Conservation (phyloP, 2,329 filamentous ascomycete species). For the Sporothrix sp. region DNA sequence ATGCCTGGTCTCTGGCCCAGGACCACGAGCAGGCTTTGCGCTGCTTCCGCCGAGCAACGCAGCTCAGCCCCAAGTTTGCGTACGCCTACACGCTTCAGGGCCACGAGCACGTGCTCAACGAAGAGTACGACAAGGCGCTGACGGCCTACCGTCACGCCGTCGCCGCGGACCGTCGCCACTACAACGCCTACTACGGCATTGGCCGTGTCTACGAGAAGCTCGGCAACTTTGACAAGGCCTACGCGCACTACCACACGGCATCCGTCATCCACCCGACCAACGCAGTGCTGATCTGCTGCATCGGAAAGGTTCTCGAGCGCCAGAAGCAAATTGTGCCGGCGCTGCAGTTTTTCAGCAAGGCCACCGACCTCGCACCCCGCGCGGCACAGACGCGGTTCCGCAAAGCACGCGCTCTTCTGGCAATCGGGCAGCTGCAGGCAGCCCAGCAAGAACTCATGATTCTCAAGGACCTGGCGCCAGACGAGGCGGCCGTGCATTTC, state of each 20-base stretch:
- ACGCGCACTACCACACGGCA: slow-evolving; percentile 82
- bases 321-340: slow-evolving; percentile 73
- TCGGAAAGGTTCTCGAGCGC: slow-evolving; percentile 82
- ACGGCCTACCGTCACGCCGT: slow-evolving; percentile 80
- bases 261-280: slow-evolving; percentile 89
- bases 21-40: slow-evolving; percentile 91
- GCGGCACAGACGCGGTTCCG: slow-evolving; percentile 83
- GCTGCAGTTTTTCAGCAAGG: slow-evolving; percentile 70
- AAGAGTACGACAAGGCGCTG: slow-evolving; percentile 93
- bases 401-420: slow-evolving; percentile 79
- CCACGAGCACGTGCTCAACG: slow-evolving; percentile 90
- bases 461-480: slow-evolving; percentile 83
- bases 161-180: slow-evolving; percentile 77
- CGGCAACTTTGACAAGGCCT: slow-evolving; percentile 82
- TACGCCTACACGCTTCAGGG: slow-evolving; percentile 95
- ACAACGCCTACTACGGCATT: slow-evolving; percentile 96
- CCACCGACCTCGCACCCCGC: slow-evolving; percentile 70
- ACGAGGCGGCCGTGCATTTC: slow-evolving; percentile 95
- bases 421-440: slow-evolving; percentile 57
- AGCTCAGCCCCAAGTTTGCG: slow-evolving; percentile 80
- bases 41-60: slow-evolving; percentile 90
- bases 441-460: slow-evolving; percentile 76
- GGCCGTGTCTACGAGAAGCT: slow-evolving; percentile 78
- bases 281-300: slow-evolving; percentile 82
- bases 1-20: slow-evolving; percentile 83